Conservation (phyloP, 768 basidiomycete species). For the Jaapia argillacea region DNA sequence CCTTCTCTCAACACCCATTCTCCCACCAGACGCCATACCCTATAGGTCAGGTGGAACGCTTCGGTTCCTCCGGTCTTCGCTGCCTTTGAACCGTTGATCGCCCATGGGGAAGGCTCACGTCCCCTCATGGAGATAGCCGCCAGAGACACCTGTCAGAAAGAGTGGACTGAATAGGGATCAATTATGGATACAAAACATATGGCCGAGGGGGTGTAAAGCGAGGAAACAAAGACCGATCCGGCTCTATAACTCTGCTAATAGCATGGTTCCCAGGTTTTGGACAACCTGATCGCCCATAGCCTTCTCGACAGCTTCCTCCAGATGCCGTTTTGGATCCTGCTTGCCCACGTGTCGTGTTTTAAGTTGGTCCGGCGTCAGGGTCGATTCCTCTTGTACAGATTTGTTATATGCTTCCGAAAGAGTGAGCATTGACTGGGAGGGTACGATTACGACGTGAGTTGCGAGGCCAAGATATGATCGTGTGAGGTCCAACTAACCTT, state of each 20-base stretch:
- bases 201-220: too few relatives aligned
- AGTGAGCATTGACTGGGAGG: constrained; percentile 77
- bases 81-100: too few relatives aligned
- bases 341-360: constrained; percentile 98
- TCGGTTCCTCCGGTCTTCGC: too few relatives aligned
- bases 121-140: too few relatives aligned
- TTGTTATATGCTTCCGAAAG: constrained; percentile 95
- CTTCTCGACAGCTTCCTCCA: constrained; percentile 95
- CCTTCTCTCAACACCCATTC: too few relatives aligned
- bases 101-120: too few relatives aligned
- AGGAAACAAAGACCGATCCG: constrained; percentile 5
- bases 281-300: constrained; percentile 98
- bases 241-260: constrained; percentile 78
- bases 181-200: neutral
- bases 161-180: neutral
- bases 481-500: constrained; percentile 81
- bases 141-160: too few relatives aligned
- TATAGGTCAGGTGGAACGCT: too few relatives aligned
- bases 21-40: too few relatives aligned
- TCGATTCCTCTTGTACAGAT: constrained; percentile 95
- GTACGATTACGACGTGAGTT: too few relatives aligned
- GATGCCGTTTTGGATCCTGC: constrained; percentile 95
- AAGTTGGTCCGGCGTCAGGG: constrained; percentile 85
- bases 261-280: constrained; percentile 90
- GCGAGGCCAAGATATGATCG: constrained; percentile 11